Conservation (phyloP, 2,329 filamentous ascomycete species). For the Botrytis fragariae region DNA sequence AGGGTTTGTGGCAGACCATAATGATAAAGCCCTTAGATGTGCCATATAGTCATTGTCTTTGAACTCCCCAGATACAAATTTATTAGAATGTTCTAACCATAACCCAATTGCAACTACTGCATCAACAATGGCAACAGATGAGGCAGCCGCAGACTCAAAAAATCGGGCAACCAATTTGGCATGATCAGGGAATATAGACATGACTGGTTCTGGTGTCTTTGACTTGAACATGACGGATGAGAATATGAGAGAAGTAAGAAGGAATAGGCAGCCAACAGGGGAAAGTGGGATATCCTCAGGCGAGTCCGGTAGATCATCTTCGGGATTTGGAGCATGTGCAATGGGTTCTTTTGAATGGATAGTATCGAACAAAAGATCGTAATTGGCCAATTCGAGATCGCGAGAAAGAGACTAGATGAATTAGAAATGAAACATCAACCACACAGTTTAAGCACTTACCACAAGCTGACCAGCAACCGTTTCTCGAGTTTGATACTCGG, state of each 20-base stretch:
- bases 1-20: constrained; percentile 41
- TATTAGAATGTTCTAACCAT: constrained; percentile 54
- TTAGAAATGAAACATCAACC: constrained; percentile 12
- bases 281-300: constrained; percentile 56
- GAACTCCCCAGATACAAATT: constrained; percentile 41
- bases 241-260: constrained; percentile 62
- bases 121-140: constrained; percentile 53
- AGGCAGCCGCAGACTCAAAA: constrained; percentile 49
- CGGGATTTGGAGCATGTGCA: constrained; percentile 41
- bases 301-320: constrained; percentile 47
- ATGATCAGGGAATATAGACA: constrained; percentile 61
- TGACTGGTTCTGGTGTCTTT: constrained; percentile 50
- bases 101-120: constrained; percentile 58
- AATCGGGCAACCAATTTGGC: constrained; percentile 52
- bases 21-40: constrained; percentile 52
- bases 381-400: constrained; percentile 53
- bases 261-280: constrained; percentile 55
- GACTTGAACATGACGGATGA: constrained; percentile 60
- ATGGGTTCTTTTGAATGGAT: constrained; percentile 46
- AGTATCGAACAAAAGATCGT: constrained; percentile 46
- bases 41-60: constrained; percentile 50
- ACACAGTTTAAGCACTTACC: constrained; percentile 45
- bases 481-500: constrained; percentile 59
- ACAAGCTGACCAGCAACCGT: constrained; percentile 70
- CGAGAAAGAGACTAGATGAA: constrained; percentile 45